These are phyloP conservation scores for Chaetomiaceae sp. DNA, from an alignment of 2,329 filamentous ascomycete species.

Conservation along the genomic window DNA sequence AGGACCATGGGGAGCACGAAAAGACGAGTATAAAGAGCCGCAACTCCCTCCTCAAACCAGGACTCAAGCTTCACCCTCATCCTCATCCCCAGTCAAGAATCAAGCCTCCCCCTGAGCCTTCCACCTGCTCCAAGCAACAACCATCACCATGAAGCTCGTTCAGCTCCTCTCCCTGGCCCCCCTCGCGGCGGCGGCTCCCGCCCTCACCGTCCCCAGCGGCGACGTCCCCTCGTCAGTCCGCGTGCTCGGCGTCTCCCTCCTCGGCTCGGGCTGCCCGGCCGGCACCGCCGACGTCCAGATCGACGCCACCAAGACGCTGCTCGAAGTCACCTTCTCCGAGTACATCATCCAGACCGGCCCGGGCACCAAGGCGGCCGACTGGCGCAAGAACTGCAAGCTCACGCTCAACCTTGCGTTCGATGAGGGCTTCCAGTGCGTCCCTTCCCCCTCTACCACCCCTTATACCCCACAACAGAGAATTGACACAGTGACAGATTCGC, in stretches of 20 bases:
- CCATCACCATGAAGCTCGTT: slow-evolving; percentile 9
- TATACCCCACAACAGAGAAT: background rate
- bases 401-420: slow-evolving; percentile 25
- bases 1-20: background rate
- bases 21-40: slow-evolving; percentile 2
- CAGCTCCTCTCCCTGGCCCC: slow-evolving; percentile 9
- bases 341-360: slow-evolving; percentile 23
- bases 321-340: slow-evolving; percentile 24
- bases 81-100: background rate
- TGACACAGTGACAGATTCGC: slow-evolving; percentile 7
- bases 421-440: slow-evolving; percentile 21
- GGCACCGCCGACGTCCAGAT: slow-evolving; percentile 20
- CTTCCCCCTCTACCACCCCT: background rate
- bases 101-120: background rate
- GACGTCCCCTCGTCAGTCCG: slow-evolving; percentile 7
- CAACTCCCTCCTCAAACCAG: background rate
- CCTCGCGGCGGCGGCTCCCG: slow-evolving; percentile 14
- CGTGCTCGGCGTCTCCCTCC: slow-evolving; percentile 14
- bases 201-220: slow-evolving; percentile 7
- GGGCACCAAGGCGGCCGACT: slow-evolving; percentile 19
- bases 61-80: background rate
- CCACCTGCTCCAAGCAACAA: background rate
- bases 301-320: slow-evolving; percentile 21
- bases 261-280: slow-evolving; percentile 19
- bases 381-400: slow-evolving; percentile 26